Evolutionary conservation across 192 early-diverging fungal genomes (phyloP).

Genomic region (Coemansia sp.): DNA sequence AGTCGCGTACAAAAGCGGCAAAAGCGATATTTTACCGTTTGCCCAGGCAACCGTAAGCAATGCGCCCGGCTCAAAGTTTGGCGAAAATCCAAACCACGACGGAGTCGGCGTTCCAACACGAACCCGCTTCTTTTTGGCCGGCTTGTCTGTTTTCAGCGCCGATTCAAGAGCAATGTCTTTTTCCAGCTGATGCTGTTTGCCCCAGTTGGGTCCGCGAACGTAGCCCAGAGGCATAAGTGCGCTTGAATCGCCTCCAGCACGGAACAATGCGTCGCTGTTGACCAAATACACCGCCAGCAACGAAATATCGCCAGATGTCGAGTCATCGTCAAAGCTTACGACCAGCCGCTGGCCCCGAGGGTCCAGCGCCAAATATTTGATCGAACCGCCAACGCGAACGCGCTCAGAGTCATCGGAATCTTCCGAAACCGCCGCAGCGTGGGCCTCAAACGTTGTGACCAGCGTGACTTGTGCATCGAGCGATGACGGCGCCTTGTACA

Average conservation of each 20-base stretch:
- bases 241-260: slow-evolving; percentile 38
- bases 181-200: slow-evolving; percentile 21
- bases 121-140: slow-evolving; percentile 38
- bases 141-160: slow-evolving; percentile 6
- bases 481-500: slow-evolving; percentile 39
- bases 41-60: slow-evolving; percentile 55
- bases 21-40: slow-evolving; percentile 54
- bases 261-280: slow-evolving; percentile 40
- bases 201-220: slow-evolving; percentile 54
- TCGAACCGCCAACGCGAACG: slow-evolving; percentile 45
- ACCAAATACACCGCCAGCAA: slow-evolving; percentile 50
- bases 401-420: slow-evolving; percentile 18
- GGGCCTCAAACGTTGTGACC: slow-evolving; percentile 32
- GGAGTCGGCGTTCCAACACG: slow-evolving; percentile 41
- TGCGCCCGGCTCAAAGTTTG: slow-evolving; percentile 47
- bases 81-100: slow-evolving; percentile 48
- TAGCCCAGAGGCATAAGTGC: slow-evolving; percentile 52
- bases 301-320: slow-evolving; percentile 44
- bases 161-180: neutral
- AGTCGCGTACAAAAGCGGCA: slow-evolving; percentile 41
- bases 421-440: slow-evolving; percentile 22
- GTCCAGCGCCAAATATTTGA: slow-evolving; percentile 47
- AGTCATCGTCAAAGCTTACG: slow-evolving; percentile 44
- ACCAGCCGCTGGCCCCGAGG: slow-evolving; percentile 51
- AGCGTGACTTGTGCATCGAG: slow-evolving; percentile 43